These are phyloP conservation scores for Inosperma sp. DNA, from an alignment of 768 basidiomycete species.

Conservation along the genomic window DNA sequence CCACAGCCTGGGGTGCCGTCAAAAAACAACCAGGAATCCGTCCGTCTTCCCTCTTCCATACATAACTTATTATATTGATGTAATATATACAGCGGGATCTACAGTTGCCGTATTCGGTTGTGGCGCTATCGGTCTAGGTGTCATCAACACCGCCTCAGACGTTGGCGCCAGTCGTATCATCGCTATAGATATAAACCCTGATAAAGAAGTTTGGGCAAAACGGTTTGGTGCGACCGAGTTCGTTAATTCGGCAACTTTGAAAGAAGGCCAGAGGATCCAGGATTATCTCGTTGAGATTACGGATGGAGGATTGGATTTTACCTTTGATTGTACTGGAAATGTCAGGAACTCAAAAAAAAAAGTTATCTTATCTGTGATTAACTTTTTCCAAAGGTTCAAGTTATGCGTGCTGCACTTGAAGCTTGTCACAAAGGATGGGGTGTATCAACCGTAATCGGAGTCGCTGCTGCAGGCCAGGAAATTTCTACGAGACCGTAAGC, in stretches of 20 bases:
- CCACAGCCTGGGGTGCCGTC: conserved; percentile 97
- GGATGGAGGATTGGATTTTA: conserved; percentile 95
- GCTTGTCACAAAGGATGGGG: conserved; percentile 99
- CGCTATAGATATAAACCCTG: conserved; percentile 85
- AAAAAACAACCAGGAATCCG: conserved; percentile 85
- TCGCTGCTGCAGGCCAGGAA: conserved; percentile 95
- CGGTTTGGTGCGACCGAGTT: conserved; percentile 97
- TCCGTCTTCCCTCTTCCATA: conserved; percentile 31
- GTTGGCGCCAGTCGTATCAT: conserved; percentile 87
- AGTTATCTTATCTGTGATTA: too few relatives aligned
- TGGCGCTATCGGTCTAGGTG: conserved; percentile 93
- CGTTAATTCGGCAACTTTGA: conserved; percentile 71
- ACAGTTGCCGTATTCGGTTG: conserved; percentile 94
- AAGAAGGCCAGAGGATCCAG: conserved; percentile 80
- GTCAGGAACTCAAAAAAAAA: too few relatives aligned
- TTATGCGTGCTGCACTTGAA: conserved; percentile 94
- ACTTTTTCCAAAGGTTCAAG: conserved; percentile 83
- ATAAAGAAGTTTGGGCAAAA: conserved; percentile 82
- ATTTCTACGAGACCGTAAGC: conserved; percentile 83
- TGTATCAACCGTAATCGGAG: conserved; percentile 91
- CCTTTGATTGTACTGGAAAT: conserved; percentile 96
- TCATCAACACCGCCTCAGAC: conserved; percentile 71
- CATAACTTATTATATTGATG: conserved; percentile 4
- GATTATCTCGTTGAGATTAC: conserved; percentile 89
- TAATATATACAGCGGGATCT: conserved; percentile 56